Evolutionary conservation across 208 protist species (phyloP), one percentile per base, ranked within the genome.

Genomic region (Wallacemonas sp.): DNA sequence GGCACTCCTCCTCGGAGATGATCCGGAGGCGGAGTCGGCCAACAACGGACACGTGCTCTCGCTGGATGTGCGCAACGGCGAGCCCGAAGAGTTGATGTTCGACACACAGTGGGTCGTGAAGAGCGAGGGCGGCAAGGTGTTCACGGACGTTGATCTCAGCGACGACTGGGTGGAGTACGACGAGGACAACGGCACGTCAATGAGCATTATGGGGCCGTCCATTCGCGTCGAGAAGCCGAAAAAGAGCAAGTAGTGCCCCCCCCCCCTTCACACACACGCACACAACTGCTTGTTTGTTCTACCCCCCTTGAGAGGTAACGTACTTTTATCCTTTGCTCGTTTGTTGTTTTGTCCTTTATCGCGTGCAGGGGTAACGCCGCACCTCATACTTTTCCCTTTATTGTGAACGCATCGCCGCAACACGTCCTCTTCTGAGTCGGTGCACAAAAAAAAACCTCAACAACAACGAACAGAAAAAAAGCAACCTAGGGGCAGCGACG

Each of bases 111-210:
- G 88, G 85, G 65, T 72, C 1, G 81, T 87, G 1, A 62, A 72
- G 61, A 34, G 57, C 38, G 57, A 54, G 26, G 72, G 68, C 30
- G 70, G 48, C 2, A 52, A 57, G 36, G 23, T 24, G 14, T 89
- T 92, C 58, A 68, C 75, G 39, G 70, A 78, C 23, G 84, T 76
- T 1, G 85, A 94, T 62, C 62, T 94, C 21, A 81, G 73, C 27
- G 56, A 61, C 14, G 84, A 90, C 54, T 94, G 84, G 85, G 80
- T 74, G 64, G 88, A 91, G 21, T 94, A 90, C 68, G 88, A 91
- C 60, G 83, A 89, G 65, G 57, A 30, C 9, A 56, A 68, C 11
- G 60, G 65, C 27, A 48, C n/a, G 23, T 14, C 77, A 0, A 56
- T 92, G 52, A 73, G 52, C 19, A 39, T 94, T 23, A 62, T 65